A percentile compares a stretch with the other conserved stretches of the same genome.
Evolutionary conservation across 2,329 filamentous ascomycete genomes (phyloP).

Genomic region (Epichloe aotearoae): DNA sequence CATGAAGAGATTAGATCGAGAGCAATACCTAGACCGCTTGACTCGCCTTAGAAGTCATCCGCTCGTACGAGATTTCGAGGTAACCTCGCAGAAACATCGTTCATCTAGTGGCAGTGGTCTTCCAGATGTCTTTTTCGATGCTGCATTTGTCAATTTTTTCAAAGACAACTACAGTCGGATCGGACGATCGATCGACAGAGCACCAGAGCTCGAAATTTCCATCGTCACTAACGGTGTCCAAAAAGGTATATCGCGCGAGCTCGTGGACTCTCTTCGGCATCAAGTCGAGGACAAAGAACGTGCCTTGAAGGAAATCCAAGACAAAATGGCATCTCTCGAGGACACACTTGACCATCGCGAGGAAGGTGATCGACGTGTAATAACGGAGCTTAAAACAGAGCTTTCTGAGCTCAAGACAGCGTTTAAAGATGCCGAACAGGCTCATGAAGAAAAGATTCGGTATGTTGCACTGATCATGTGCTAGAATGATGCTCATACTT

Average conservation of each 20-base stretch:
- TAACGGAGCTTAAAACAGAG: conserved; percentile 33
- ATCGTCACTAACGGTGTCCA: conserved; percentile 67
- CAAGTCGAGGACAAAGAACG: conserved; percentile 62
- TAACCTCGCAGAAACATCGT: conserved; percentile 57
- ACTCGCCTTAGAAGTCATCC: conserved; percentile 65
- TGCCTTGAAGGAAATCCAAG: conserved; percentile 33
- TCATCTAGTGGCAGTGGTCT: conserved; percentile 34
- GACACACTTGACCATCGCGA: conserved; percentile 57
- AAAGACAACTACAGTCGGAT: conserved; percentile 92
- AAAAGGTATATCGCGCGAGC: conserved; percentile 78
- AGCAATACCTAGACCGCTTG: conserved; percentile 75
- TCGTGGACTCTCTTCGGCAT: conserved; percentile 71
- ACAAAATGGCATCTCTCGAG: conserved; percentile 32
- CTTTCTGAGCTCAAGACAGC: conserved; percentile 18
- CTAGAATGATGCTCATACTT: not conserved
- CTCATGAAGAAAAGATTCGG: conserved; percentile 35
- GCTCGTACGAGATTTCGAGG: conserved; percentile 78
- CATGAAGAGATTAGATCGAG: conserved; percentile 62
- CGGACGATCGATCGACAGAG: conserved; percentile 73
- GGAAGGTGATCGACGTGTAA: conserved; percentile 54
- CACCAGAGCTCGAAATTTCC: conserved; percentile 77
- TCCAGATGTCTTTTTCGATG: conserved; percentile 76
- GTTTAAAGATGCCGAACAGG: conserved; percentile 12
- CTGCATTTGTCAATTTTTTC: conserved; percentile 79
- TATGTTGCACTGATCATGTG: conserved; percentile 19